phyloP scores from a whole-genome alignment of 345 rosid genomes.

The Firmiana major region DNA sequence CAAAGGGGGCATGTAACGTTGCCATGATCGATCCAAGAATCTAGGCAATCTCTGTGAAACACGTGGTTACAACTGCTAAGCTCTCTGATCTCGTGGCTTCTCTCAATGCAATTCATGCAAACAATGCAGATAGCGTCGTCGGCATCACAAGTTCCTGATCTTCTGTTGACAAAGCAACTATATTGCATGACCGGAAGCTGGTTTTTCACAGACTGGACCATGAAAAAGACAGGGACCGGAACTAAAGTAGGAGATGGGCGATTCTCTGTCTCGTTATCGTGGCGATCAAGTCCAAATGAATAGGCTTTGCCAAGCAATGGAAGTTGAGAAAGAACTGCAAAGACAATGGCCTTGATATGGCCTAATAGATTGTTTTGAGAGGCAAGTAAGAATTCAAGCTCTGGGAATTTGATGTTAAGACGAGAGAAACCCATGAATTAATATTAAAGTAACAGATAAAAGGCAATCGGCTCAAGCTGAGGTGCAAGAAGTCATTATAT shows the following conservation, averaged over 20 bases:
- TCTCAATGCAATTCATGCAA: not conserved
- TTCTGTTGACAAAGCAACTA: not conserved
- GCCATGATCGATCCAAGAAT: not conserved
- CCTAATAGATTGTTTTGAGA: not conserved
- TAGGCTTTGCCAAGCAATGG: not conserved
- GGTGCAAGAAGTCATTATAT: not conserved
- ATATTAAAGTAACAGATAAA: not conserved
- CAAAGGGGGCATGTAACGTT: not conserved
- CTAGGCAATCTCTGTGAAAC: not conserved
- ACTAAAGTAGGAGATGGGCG: not conserved
- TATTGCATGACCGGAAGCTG: not conserved
- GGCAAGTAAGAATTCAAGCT: not conserved
- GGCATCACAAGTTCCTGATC: not conserved
- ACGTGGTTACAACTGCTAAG: not conserved
- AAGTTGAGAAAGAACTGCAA: not conserved
- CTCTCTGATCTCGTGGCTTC: not conserved
- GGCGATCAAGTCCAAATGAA: not conserved
- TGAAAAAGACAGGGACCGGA: not conserved
- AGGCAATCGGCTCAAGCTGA: not conserved
- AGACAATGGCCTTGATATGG: not conserved
- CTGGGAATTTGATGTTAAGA: not conserved
- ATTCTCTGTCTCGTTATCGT: not conserved
- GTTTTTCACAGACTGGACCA: not conserved
- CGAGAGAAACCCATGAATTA: not conserved
- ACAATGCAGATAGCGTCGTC: not conserved